Percentiles rank a stretch among this genome's conserved stretches.
These are phyloP conservation scores for Choiromyces venosus DNA, from an alignment of 495 filamentous ascomycete species.

Conservation along the genomic window DNA sequence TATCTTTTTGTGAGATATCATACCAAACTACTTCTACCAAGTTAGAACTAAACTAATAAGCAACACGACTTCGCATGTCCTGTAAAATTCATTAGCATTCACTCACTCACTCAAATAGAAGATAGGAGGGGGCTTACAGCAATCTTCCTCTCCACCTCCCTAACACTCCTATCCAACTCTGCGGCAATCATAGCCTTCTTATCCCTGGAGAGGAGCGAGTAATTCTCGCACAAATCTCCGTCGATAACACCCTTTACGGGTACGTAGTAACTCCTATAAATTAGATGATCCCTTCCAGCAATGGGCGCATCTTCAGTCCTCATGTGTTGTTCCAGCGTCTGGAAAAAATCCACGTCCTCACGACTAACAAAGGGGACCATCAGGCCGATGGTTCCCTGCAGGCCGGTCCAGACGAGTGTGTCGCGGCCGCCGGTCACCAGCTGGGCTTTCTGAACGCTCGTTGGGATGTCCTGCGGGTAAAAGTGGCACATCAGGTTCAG, in stretches of 20 bases:
- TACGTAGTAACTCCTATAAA: constrained; percentile 93
- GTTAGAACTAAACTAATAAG: constrained; percentile 59
- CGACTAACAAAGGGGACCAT: constrained; percentile 82
- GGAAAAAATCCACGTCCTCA: constrained; percentile 96
- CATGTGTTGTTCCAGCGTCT: constrained; percentile 81
- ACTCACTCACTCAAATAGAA: neutral
- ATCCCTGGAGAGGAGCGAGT: constrained; percentile 70
- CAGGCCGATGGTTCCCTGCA: constrained; percentile 90
- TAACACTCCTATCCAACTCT: constrained; percentile 80
- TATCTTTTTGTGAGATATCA: neutral
- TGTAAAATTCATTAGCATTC: constrained; percentile 43
- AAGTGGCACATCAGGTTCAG: constrained; percentile 79
- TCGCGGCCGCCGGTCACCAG: constrained; percentile 88
- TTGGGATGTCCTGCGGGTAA: constrained; percentile 87
- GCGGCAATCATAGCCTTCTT: constrained; percentile 91
- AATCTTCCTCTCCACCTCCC: constrained; percentile 93
- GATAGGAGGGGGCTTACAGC: constrained; percentile 55
- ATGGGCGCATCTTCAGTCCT: constrained; percentile 76
- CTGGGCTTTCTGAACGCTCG: constrained; percentile 78
- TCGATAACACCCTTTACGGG: constrained; percentile 96
- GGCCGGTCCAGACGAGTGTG: constrained; percentile 84
- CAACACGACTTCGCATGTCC: constrained; percentile 84
- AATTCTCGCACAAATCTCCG: constrained; percentile 95
- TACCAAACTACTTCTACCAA: neutral
- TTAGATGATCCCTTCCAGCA: constrained; percentile 87